These are phyloP conservation scores for Dacryopinax spathularia DNA, from an alignment of 768 basidiomycete species.

Conservation along the genomic window DNA sequence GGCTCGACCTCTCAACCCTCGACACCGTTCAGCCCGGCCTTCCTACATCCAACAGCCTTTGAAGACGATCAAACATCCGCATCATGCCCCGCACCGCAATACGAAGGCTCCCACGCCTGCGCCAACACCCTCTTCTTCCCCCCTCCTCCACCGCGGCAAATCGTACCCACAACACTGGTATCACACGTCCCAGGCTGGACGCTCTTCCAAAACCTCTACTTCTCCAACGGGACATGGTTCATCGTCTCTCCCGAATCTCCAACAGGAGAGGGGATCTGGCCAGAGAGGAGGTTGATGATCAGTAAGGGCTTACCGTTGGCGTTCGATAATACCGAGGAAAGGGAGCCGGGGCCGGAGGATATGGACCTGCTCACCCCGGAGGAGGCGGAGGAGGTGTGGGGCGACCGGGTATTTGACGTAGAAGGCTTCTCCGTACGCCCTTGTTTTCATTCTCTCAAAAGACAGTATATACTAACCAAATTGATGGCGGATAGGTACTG, in stretches of 20 bases:
- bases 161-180: not conserved
- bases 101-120: not conserved
- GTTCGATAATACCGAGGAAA: conserved; percentile 47
- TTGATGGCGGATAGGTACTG: conserved; percentile 15
- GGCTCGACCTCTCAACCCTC: too few species aligned
- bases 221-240: conserved; percentile 68
- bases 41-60: too few species aligned
- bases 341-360: conserved; percentile 51
- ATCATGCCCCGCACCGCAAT: not conserved
- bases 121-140: not conserved
- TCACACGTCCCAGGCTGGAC: conserved; percentile 72
- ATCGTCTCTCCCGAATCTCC: conserved; percentile 36
- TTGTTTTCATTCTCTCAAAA: not conserved
- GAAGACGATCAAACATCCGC: not conserved
- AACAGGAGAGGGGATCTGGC: conserved; percentile 29
- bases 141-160: not conserved
- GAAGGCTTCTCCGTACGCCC: conserved; percentile 55
- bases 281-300: conserved; percentile 22
- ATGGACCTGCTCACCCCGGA: conserved; percentile 47
- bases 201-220: conserved; percentile 65
- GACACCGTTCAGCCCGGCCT: too few species aligned
- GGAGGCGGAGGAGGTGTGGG: conserved; percentile 53
- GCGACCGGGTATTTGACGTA: conserved; percentile 48
- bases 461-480: not conserved
- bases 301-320: conserved; percentile 40